These are phyloP conservation scores for Emmonsia crescens DNA, from an alignment of 2,329 filamentous ascomycete genomes.

Conservation along the genomic window DNA sequence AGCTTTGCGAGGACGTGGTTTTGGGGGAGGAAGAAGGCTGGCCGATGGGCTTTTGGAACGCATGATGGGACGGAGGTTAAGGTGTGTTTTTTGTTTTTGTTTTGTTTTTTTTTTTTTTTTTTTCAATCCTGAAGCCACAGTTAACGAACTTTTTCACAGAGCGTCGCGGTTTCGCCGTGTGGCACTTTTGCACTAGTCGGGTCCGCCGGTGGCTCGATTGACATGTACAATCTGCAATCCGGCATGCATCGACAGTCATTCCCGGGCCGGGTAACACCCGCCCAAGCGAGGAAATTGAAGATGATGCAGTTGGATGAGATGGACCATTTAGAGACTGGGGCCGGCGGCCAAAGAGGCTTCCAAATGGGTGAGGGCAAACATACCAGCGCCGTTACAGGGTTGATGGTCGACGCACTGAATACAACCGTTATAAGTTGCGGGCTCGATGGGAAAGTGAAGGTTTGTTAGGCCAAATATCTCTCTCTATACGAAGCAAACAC, in stretches of 20 bases:
- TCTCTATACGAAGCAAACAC: background rate
- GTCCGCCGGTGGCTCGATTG: conserved; percentile 69
- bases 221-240: conserved; percentile 96
- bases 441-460: conserved; percentile 80
- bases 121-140: background rate
- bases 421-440: conserved; percentile 75
- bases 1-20: conserved; percentile 89
- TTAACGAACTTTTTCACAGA: conserved; percentile 36
- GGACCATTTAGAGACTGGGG: conserved; percentile 41
- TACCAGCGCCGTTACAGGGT: conserved; percentile 68
- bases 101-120: background rate
- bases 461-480: conserved; percentile 16
- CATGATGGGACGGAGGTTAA: conserved; percentile 69
- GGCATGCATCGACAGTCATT: conserved; percentile 80
- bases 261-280: conserved; percentile 64
- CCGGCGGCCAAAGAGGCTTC: conserved; percentile 37
- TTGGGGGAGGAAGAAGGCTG: conserved; percentile 88
- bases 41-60: conserved; percentile 84
- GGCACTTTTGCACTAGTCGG: conserved; percentile 90
- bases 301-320: conserved; percentile 42
- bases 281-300: conserved; percentile 66
- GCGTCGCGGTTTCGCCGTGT: conserved; percentile 79
- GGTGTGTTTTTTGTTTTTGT: conserved; percentile 19
- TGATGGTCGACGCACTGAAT: conserved; percentile 84
- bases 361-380: conserved; percentile 57